A percentile compares a stretch with the other conserved stretches of the same genome.
Conservation (phyloP, 1,284 basidiomycete species). For the Boletus semigastroideus region DNA sequence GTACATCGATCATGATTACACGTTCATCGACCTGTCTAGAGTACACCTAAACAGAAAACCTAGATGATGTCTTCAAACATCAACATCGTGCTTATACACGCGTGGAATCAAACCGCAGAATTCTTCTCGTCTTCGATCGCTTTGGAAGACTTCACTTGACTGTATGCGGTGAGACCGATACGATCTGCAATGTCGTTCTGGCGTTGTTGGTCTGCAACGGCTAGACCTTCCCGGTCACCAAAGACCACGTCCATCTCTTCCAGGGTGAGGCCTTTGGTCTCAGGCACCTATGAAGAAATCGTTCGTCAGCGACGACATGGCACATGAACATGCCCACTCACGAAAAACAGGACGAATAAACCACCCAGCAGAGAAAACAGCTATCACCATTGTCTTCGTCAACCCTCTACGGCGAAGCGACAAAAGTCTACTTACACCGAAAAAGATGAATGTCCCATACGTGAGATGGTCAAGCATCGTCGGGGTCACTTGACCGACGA, state of each 20-base stretch:
- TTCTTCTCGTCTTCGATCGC: not conserved
- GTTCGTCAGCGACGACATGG: not conserved
- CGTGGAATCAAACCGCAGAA: not conserved
- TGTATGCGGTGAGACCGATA: not conserved
- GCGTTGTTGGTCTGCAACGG: not conserved
- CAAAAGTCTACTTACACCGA: not conserved
- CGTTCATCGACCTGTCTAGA: no score
- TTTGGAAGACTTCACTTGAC: not conserved
- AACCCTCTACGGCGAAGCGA: not conserved
- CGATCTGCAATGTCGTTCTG: not conserved
- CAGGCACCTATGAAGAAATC: not conserved
- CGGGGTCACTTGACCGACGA: not conserved
- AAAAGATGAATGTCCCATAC: not conserved
- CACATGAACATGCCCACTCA: not conserved
- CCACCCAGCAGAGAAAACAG: not conserved
- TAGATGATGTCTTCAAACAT: no score
- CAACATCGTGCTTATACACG: no score
- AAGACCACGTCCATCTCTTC: not conserved
- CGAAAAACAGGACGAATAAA: not conserved
- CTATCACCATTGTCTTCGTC: not conserved
- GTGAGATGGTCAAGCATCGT: not conserved
- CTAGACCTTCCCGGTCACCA: not conserved
- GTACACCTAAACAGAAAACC: no score
- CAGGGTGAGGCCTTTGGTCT: not conserved
- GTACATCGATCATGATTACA: not conserved